Percentiles rank a stretch among this genome's conserved stretches.
Evolutionary conservation across 2,329 filamentous ascomycete genomes (phyloP).

Genomic region (Lasiodiplodia sp.): DNA sequence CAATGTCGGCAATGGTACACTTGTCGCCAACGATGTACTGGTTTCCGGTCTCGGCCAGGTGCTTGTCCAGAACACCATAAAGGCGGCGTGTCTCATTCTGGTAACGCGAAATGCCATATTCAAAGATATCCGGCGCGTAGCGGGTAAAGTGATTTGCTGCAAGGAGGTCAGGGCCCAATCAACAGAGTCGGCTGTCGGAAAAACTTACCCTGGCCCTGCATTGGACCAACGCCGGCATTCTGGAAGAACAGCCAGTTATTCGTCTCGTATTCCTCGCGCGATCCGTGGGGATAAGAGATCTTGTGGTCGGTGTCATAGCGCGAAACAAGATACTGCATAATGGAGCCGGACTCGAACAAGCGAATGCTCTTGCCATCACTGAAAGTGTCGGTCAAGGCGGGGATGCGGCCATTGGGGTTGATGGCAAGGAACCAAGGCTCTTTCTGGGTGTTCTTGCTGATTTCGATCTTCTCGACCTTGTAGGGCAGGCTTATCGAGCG

Average conservation of each 20-base stretch:
- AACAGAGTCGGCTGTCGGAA: not conserved
- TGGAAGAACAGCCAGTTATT: constrained; percentile 78
- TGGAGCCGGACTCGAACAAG: constrained; percentile 83
- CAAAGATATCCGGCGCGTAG: constrained; percentile 71
- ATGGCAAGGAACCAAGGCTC: constrained; percentile 88
- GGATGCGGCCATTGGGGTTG: constrained; percentile 93
- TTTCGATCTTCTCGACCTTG: constrained; percentile 74
- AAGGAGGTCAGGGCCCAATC: not conserved
- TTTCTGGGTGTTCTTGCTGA: constrained; percentile 80
- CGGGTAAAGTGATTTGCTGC: constrained; percentile 72
- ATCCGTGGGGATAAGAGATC: constrained; percentile 74
- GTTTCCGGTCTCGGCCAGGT: constrained; percentile 62
- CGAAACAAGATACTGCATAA: constrained; percentile 83
- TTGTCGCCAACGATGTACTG: constrained; percentile 69
- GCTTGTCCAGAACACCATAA: constrained; percentile 77
- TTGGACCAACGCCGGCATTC: constrained; percentile 81
- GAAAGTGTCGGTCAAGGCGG: constrained; percentile 82
- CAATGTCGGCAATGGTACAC: constrained; percentile 72
- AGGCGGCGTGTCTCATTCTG: constrained; percentile 83
- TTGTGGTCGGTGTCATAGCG: constrained; percentile 84
- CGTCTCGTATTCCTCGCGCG: constrained; percentile 78
- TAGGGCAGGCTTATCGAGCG: constrained; percentile 66
- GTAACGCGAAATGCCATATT: constrained; percentile 84
- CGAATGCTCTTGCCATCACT: constrained; percentile 75
- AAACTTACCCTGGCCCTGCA: constrained; percentile 63